Percentiles rank a stretch among this genome's conserved stretches.
Conservation (phyloP, 2,329 filamentous ascomycete species). For the Coniochaeta pulveracea region DNA sequence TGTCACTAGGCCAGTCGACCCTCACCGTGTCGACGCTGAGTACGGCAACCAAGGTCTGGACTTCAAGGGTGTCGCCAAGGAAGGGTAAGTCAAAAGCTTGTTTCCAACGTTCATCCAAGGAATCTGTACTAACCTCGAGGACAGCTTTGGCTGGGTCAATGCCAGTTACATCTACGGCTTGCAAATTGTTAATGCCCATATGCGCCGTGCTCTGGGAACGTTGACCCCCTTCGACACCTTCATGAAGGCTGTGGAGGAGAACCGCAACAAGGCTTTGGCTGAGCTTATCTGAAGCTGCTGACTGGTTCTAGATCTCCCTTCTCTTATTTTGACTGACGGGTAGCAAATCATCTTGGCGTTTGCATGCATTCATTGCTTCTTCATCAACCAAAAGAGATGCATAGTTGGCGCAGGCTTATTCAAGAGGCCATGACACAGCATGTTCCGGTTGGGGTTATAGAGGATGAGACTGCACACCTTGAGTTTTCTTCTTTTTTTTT, state of each 20-base stretch:
- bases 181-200: constrained; percentile 78
- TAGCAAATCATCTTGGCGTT: not conserved
- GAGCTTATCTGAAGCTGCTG: constrained; percentile 24
- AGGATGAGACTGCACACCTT: too few relatives aligned
- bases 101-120: not conserved
- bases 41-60: constrained; percentile 95
- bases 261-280: constrained; percentile 40
- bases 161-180: constrained; percentile 93
- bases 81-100: constrained; percentile 63
- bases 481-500: not conserved
- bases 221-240: constrained; percentile 81
- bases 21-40: constrained; percentile 89
- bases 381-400: too few relatives aligned
- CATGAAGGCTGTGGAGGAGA: constrained; percentile 51
- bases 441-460: not conserved
- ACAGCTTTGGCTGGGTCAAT: constrained; percentile 91
- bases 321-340: not conserved
- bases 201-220: constrained; percentile 78
- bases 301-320: not conserved
- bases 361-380: too few relatives aligned
- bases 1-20: constrained; percentile 79
- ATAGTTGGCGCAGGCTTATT: too few relatives aligned
- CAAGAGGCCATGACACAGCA: too few relatives aligned
- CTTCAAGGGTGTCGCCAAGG: constrained; percentile 90
- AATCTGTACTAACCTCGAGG: constrained; percentile 15